phyloP scores from a whole-genome alignment of 495 filamentous ascomycete species.

The Daldinia bambusicola region DNA sequence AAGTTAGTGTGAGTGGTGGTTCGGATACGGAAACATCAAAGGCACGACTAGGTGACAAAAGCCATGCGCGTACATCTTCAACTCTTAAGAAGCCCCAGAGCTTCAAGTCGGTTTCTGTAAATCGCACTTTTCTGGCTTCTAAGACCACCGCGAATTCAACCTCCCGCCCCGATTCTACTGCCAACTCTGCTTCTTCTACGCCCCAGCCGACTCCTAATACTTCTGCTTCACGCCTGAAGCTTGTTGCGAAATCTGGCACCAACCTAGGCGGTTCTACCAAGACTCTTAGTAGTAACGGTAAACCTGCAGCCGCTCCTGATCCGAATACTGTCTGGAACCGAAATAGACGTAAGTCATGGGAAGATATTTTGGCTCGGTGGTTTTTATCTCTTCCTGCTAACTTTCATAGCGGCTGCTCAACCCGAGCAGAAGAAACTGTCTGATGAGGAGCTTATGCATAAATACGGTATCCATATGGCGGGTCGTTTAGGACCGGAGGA shows the following conservation, averaged over 20 bases:
- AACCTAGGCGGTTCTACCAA: slow-evolving; percentile 56
- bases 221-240: slow-evolving; percentile 58
- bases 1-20: slow-evolving; percentile 69
- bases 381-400: slow-evolving; percentile 26
- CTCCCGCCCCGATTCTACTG: slow-evolving; percentile 63
- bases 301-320: slow-evolving; percentile 64
- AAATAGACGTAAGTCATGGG: slow-evolving; percentile 80
- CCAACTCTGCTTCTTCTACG: slow-evolving; percentile 48
- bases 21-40: slow-evolving; percentile 75
- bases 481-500: slow-evolving; percentile 86
- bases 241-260: slow-evolving; percentile 65
- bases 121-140: slow-evolving; percentile 81
- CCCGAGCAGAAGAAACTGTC: slow-evolving; percentile 91
- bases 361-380: slow-evolving; percentile 6
- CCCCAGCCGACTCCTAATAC: slow-evolving; percentile 51
- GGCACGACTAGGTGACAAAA: slow-evolving; percentile 61
- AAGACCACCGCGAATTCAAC: slow-evolving; percentile 55
- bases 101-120: slow-evolving; percentile 96
- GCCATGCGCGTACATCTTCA: slow-evolving; percentile 73
- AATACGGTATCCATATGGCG: slow-evolving; percentile 96
- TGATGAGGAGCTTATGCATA: slow-evolving; percentile 90
- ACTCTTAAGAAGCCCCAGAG: slow-evolving; percentile 80
- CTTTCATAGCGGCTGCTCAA: slow-evolving; percentile 68
- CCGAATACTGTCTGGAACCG: slow-evolving; percentile 94
- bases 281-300: slow-evolving; percentile 64